These are phyloP conservation scores for Flagelloscypha sp. DNA, from an alignment of 768 basidiomycete species.

Conservation along the genomic window DNA sequence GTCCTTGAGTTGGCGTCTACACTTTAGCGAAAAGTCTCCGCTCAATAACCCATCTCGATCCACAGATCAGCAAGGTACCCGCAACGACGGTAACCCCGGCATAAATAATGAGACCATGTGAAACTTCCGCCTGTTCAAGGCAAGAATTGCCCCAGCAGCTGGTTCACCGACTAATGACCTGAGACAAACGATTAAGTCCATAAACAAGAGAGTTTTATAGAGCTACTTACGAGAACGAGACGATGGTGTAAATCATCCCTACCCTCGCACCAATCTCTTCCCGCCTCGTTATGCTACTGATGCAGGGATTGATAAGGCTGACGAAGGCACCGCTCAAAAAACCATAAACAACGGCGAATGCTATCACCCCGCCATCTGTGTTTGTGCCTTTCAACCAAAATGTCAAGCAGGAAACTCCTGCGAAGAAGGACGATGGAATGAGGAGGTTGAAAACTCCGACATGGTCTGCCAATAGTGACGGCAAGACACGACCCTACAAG, in stretches of 20 bases:
- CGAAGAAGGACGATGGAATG: slow-evolving; percentile 50
- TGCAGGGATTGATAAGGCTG: slow-evolving; percentile 57
- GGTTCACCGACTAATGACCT: slow-evolving; percentile 63
- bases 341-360: slow-evolving; percentile 52
- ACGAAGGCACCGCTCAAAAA: slow-evolving; percentile 64
- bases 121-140: slow-evolving; percentile 35
- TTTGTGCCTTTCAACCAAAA: slow-evolving; percentile 50
- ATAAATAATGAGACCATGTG: slow-evolving; percentile 47
- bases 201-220: not conserved
- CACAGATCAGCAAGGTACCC: slow-evolving; percentile 51
- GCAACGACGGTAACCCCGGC: slow-evolving; percentile 50
- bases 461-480: slow-evolving; percentile 55
- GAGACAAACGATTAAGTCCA: slow-evolving; percentile 4
- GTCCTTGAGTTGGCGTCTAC: too few relatives aligned
- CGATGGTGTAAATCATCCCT: slow-evolving; percentile 55
- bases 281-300: slow-evolving; percentile 56
- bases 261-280: slow-evolving; percentile 53
- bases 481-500: slow-evolving; percentile 56
- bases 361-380: slow-evolving; percentile 30
- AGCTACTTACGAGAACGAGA: slow-evolving; percentile 62
- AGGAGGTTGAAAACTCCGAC: slow-evolving; percentile 64
- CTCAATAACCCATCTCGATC: slow-evolving; percentile 40
- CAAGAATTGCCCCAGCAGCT: slow-evolving; percentile 50
- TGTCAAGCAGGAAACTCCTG: slow-evolving; percentile 50
- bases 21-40: slow-evolving; percentile 35